Evolutionary conservation across 2,329 filamentous ascomycete species (phyloP), one percentile per base, ranked within the genome.

Genomic region (Karstenula rhodostoma): DNA sequence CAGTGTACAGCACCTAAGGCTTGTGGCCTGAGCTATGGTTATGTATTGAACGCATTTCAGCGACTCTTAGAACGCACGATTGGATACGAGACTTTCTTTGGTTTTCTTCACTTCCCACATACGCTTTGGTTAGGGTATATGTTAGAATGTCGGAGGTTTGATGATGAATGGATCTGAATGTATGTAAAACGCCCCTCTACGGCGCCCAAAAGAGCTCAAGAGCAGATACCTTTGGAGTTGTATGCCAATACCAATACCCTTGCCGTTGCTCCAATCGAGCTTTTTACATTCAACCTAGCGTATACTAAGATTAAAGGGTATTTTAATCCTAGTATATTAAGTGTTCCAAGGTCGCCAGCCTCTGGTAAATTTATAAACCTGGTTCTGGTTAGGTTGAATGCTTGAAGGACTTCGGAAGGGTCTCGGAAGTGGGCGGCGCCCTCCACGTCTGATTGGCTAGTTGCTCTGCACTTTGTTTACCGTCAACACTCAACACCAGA

Each of bases 1-100:
- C 82, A 5, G 80, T 83, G 13, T 83, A 77, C 66, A 76, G 72
- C 67, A 77, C 73, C 13, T 15, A 47, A 17, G 32, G 51, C 10
- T 25, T 9, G 46, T 47, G 22, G 47, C 55, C 33, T 54, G 55
- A 37, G 33, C 35, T 53, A 52, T 32, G 43, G 43, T 55, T 48
- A 56, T 65, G 65, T 59, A 49, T 61, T 67, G 61, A 59, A 32
- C 27, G 33, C 33, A 37, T 50, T 62, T 55, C 33, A 66, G 61
- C 60, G 62, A 68, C 59, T 64, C 65, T 69, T 62, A 58, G 57
- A 65, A 46, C 35, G 40, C 48, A 43, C 51, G 43, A 49, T 47
- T 35, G 52, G 42, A 32, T 46, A 46, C 8, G 52, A 37, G 13
- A 25, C 12, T 55, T 22, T 35, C 40, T n/a, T 55, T 46, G 42